Evolutionary conservation across 805 yeast genomes (phyloP).

Genomic region (Debaryomyces hansenii): DNA sequence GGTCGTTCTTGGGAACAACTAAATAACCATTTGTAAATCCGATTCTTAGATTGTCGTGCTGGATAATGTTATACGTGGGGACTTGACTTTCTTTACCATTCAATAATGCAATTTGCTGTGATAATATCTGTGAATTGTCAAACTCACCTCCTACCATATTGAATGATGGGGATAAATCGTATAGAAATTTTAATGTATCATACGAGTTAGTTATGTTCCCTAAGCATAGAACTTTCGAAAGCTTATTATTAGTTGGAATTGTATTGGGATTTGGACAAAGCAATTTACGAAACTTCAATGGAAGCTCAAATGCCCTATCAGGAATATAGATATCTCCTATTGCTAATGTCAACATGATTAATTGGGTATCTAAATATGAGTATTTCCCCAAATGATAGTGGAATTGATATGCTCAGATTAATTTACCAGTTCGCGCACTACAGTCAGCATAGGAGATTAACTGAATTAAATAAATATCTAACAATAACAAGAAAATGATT

Average conservation of each 20-base stretch:
- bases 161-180: constrained; percentile 68
- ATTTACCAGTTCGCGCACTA: no score
- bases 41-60: constrained; percentile 68
- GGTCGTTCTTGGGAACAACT: constrained; percentile 82
- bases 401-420: no score
- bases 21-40: constrained; percentile 87
- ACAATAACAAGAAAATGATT: no score
- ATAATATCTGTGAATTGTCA: constrained; percentile 50
- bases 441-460: no score
- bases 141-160: constrained; percentile 81
- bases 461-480: no score
- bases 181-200: constrained; percentile 62
- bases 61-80: constrained; percentile 65
- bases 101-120: constrained; percentile 29
- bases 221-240: constrained; percentile 77
- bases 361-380: neutral
- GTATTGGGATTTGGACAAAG: constrained; percentile 61
- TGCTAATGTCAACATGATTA: constrained; percentile 54
- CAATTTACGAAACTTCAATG: constrained; percentile 66
- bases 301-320: constrained; percentile 68
- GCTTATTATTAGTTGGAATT: constrained; percentile 53
- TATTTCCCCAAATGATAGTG: no score
- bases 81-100: constrained; percentile 24
- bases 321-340: constrained; percentile 92
- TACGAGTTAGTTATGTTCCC: constrained; percentile 79